These are phyloP conservation scores for Chrysoporthe puriensis DNA, from an alignment of 2,329 filamentous ascomycete species.

Conservation along the genomic window DNA sequence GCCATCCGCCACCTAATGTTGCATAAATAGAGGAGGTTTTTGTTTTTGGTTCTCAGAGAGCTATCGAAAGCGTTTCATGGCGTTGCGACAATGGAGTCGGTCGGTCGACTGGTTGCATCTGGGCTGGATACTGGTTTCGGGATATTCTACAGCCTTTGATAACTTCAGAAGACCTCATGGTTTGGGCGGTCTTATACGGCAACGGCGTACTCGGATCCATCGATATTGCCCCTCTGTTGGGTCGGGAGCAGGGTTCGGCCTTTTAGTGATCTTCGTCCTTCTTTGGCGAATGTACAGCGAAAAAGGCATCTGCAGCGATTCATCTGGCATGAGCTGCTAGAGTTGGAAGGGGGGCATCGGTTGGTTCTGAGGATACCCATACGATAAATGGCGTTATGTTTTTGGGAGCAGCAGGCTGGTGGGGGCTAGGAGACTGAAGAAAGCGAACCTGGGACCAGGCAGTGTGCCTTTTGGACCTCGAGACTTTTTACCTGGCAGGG, in stretches of 20 bases:
- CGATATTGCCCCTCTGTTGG: constrained; percentile 14
- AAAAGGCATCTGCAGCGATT: constrained; percentile 19
- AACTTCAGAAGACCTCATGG: constrained; percentile 17
- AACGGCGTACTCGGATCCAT: constrained; percentile 18
- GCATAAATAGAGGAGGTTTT: constrained; percentile 22
- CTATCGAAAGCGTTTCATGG: constrained; percentile 22
- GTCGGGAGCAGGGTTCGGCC: constrained; percentile 9
- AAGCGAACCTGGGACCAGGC: constrained; percentile 7
- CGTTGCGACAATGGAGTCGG: constrained; percentile 22
- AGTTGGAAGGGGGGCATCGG: constrained; percentile 18
- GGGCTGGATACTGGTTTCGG: constrained; percentile 26
- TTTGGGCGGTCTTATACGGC: constrained; percentile 15
- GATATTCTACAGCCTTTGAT: constrained; percentile 10
- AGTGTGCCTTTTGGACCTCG: background rate
- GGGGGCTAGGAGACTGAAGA: background rate
- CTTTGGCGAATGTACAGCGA: constrained; percentile 23
- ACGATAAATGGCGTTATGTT: constrained; percentile 20
- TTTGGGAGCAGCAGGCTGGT: background rate
- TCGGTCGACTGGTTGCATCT: constrained; percentile 17
- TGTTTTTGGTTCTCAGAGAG: constrained; percentile 17
- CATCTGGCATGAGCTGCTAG: constrained; percentile 26
- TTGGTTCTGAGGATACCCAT: constrained; percentile 26
- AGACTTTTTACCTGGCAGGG: constrained; percentile 12
- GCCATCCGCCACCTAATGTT: constrained; percentile 23
- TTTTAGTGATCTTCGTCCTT: constrained; percentile 25